phyloP scores from a whole-genome alignment of 139 green algal genomes.

The Astrephomene gubernaculifera region DNA sequence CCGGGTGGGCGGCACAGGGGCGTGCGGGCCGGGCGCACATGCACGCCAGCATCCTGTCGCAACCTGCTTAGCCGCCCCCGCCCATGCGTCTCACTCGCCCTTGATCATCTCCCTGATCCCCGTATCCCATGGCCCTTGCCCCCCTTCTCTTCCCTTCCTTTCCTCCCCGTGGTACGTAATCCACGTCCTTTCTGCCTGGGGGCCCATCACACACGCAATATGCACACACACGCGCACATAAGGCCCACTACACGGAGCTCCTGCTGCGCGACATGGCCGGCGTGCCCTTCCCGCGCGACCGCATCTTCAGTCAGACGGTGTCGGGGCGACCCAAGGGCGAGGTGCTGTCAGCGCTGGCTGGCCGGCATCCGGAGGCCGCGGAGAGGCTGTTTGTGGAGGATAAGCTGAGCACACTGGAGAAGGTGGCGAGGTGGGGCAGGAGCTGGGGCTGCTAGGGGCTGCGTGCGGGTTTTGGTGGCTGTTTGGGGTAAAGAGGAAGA shows the following conservation, averaged over 20 bases:
- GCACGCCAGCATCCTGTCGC: no score
- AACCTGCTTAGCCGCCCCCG: no score
- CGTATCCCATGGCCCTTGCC: no score
- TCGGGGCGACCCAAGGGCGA: slow-evolving; percentile 54
- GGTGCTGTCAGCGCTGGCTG: slow-evolving; percentile 75
- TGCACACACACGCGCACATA: no score
- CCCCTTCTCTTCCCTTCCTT: neutral
- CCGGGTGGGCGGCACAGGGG: no score
- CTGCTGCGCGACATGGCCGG: slow-evolving; percentile 89
- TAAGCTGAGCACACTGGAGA: slow-evolving; percentile 91
- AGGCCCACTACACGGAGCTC: slow-evolving; percentile 88
- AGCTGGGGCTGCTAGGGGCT: neutral
- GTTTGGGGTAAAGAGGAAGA: neutral
- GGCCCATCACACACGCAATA: no score
- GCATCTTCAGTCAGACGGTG: slow-evolving; percentile 84
- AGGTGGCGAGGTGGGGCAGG: slow-evolving; percentile 69
- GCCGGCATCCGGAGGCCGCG: slow-evolving; percentile 61
- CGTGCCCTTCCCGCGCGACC: slow-evolving; percentile 81
- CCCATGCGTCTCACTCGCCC: no score
- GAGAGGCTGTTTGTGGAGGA: slow-evolving; percentile 92
- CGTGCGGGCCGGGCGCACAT: no score
- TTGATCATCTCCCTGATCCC: no score
- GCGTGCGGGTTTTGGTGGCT: neutral
- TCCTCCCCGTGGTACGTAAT: no score
- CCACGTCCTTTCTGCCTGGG: no score